A percentile compares a stretch with the other conserved stretches of the same genome.
Conservation (phyloP, 108 stramenopile genomes). For the Nitzschia sp. region DNA sequence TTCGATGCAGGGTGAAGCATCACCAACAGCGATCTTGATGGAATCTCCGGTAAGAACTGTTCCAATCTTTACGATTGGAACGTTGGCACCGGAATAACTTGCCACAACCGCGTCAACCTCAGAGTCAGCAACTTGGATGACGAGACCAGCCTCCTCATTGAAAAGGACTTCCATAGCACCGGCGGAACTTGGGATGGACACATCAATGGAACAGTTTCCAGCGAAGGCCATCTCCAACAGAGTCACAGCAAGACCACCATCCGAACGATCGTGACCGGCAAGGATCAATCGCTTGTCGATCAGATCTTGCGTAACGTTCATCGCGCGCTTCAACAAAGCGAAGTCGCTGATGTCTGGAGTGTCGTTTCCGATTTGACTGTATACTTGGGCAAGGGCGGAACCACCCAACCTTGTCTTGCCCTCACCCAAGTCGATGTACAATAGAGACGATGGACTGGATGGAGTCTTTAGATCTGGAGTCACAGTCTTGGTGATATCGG, state of each 20-base stretch:
- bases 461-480: conserved; percentile 95
- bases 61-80: conserved; percentile 80
- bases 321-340: conserved; percentile 74
- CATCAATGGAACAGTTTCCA: conserved; percentile 93
- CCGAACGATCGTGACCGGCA: conserved; percentile 95
- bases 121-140: conserved; percentile 78
- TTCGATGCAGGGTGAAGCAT: conserved; percentile 64
- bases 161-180: conserved; percentile 86
- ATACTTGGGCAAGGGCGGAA: conserved; percentile 93
- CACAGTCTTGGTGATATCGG: conserved; percentile 91
- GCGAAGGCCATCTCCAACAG: conserved; percentile 98
- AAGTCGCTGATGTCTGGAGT: conserved; percentile 92
- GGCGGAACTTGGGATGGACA: conserved; percentile 66
- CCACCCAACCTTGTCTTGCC: conserved; percentile 92
- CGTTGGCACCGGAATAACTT: conserved; percentile 64
- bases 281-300: conserved; percentile 78
- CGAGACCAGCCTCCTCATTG: conserved; percentile 95
- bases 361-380: conserved; percentile 89
- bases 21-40: conserved; percentile 83
- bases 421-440: conserved; percentile 88
- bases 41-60: conserved; percentile 70
- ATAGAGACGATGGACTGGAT: conserved; percentile 55
- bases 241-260: conserved; percentile 90
- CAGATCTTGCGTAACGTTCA: conserved; percentile 88
- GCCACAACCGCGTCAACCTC: conserved; percentile 62